Conservation (phyloP, 345 rosid species). For the Balakata baccata region DNA sequence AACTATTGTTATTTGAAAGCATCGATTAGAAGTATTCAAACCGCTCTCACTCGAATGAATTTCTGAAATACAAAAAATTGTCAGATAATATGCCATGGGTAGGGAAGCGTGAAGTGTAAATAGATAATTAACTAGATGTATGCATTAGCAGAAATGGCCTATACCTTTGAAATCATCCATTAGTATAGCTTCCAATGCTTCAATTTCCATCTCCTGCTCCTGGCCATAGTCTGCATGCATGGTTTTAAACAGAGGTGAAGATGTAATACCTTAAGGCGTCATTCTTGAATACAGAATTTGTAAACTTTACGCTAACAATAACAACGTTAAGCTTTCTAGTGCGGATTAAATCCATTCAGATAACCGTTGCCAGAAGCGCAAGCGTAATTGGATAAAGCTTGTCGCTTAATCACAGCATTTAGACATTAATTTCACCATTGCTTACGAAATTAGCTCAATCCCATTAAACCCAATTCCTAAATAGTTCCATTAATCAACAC, state of each 20-base stretch:
- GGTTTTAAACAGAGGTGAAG: neutral
- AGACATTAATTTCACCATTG: neutral
- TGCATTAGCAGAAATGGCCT: neutral
- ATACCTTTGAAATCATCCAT: constrained; percentile 95
- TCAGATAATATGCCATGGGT: constrained; percentile 12
- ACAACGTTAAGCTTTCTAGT: neutral
- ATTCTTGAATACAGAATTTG: neutral
- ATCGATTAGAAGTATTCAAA: constrained; percentile 73
- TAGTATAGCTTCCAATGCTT: constrained; percentile 91
- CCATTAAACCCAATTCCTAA: neutral
- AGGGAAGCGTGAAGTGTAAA: constrained; percentile 10
- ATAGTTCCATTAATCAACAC: neutral
- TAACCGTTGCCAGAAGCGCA: neutral
- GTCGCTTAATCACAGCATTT: no score
- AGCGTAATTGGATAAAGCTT: no score
- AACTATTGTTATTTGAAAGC: constrained; percentile 70
- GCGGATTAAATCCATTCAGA: neutral
- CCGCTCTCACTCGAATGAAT: constrained; percentile 91
- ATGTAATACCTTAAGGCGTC: neutral
- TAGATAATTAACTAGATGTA: neutral
- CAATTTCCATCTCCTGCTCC: constrained; percentile 98
- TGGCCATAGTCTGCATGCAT: constrained; percentile 54
- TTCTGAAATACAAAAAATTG: constrained; percentile 41
- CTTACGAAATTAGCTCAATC: neutral
- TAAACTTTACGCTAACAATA: neutral